A percentile compares a stretch with the other conserved stretches of the same genome.
phyloP scores from a whole-genome alignment of 75 land plant species.

The Isoetes taiwanensis region DNA sequence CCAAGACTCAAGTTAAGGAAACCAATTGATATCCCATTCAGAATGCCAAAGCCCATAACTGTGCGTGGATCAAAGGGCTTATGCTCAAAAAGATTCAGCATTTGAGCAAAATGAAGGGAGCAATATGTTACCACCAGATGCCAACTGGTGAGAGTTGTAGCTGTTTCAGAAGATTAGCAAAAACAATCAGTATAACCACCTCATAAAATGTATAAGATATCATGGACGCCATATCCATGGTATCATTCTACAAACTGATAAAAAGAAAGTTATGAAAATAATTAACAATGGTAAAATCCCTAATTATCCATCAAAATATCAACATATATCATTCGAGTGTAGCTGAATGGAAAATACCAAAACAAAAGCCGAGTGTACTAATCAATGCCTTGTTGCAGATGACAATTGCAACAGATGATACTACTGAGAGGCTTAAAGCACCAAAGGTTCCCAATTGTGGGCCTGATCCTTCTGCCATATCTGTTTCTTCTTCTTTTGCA shows the following conservation, averaged over 20 bases:
- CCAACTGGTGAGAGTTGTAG: slow-evolving; percentile 21
- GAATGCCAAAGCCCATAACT: slow-evolving; percentile 17
- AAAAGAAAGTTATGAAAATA: too few species aligned
- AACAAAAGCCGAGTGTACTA: slow-evolving; percentile 64
- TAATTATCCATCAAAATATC: neutral
- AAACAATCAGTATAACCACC: too few species aligned
- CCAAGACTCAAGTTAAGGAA: slow-evolving; percentile 18
- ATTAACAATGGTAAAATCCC: neutral
- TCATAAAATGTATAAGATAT: too few species aligned
- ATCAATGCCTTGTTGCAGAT: slow-evolving; percentile 80
- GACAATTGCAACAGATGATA: slow-evolving; percentile 72
- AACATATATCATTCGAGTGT: neutral
- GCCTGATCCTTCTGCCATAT: slow-evolving; percentile 18
- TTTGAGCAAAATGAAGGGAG: slow-evolving; percentile 18
- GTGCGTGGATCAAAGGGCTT: slow-evolving; percentile 20
- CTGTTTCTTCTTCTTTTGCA: too few species aligned
- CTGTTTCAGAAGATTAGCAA: slow-evolving; percentile 5
- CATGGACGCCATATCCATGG: too few species aligned
- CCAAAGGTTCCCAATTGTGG: slow-evolving; percentile 48
- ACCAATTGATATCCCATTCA: slow-evolving; percentile 22
- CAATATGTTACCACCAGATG: slow-evolving; percentile 18
- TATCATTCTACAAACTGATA: too few species aligned
- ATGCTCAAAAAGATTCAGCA: slow-evolving; percentile 22
- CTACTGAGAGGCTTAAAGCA: slow-evolving; percentile 54
- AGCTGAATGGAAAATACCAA: slow-evolving; percentile 26